Base-by-base conservation (phyloP, 257 asterid species). In the Handroanthus guayacan region DNA sequence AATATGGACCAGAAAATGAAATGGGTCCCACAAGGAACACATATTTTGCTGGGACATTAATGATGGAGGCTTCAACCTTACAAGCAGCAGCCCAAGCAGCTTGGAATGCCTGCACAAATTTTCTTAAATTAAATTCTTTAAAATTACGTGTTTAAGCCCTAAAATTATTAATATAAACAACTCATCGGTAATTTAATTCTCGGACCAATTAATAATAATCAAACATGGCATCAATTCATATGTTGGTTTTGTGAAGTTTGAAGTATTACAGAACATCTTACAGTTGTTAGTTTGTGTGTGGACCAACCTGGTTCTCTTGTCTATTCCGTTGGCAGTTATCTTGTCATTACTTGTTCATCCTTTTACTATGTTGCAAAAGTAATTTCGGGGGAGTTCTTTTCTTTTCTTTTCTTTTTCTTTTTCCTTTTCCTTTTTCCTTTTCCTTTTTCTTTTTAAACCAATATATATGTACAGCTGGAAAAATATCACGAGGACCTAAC, bases 11-110 rank as follows among this genome's bases (percentile, higher is more conserved):
- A 9, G 99, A 88, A 80, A 94, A 92, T 9, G 97, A 90, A 72
- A 89, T 88, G 70, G 99, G 97, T 4, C 96, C 95, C 57, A 94
- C 97, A 7, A 92, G 89, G 82, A 94, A 94, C 20, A 73, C 77
- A 37, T 84, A 78, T 16, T 83, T 36, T 72, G 92, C 80, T 16
- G 99, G 99, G 63, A 90, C 90, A 45, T 86, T 60, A n/a, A 94
- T 55, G 38, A 74, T 79, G 2, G 97, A 88, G 58, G 97, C 96
- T 77, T 92, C 90, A 47, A 85, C 82, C 55, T 94, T 87, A 67
- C 98, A 94, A 80, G 97, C 98, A 34, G 87, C 82, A 25, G 94
- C 94, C 98, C 98, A 94, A 41, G 95, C 95, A 76, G 90, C 92
- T 74, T 90, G 83, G 69, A 94, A 94, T 82, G 98, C 98, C 98